Conservation (phyloP, 441 rosid genomes). For the Macaranga tanarius region DNA sequence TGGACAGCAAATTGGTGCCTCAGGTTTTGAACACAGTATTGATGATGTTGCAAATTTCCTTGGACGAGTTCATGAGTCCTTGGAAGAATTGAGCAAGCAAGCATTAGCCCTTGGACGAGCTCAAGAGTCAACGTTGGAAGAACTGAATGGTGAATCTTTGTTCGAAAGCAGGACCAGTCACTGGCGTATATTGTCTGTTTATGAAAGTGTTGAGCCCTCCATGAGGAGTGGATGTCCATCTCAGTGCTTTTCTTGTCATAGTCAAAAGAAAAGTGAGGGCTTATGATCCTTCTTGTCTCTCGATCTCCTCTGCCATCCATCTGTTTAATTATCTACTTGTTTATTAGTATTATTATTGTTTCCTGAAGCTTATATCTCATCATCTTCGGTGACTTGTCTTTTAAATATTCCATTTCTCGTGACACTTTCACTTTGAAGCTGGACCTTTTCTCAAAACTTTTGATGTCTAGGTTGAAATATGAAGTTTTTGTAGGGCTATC, state of each 20-base stretch:
- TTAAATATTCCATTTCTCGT: constrained; percentile 32
- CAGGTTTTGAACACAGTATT: too few species aligned
- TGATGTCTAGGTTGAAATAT: constrained; percentile 34
- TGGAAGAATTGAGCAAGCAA: constrained; percentile 26
- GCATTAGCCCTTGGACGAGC: constrained; percentile 7
- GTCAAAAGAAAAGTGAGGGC: constrained; percentile 41
- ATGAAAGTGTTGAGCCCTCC: constrained; percentile 31
- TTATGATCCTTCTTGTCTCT: constrained; percentile 18
- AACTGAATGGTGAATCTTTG: constrained; percentile 34
- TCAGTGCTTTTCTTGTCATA: constrained; percentile 32
- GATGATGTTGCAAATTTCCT: too few species aligned
- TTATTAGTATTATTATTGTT: background rate
- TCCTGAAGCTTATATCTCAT: constrained; percentile 19
- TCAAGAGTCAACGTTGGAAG: constrained; percentile 39
- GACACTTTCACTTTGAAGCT: constrained; percentile 24
- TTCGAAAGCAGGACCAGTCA: constrained; percentile 26
- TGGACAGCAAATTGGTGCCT: too few species aligned
- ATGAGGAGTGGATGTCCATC: constrained; percentile 37
- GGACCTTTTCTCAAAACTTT: constrained; percentile 31
- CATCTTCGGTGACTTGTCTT: constrained; percentile 27
- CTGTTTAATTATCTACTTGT: background rate
- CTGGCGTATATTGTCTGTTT: constrained; percentile 34
- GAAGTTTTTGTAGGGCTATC: constrained; percentile 31
- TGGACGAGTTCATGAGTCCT: constrained; percentile 29
- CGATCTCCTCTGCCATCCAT: constrained; percentile 14